phyloP scores from a whole-genome alignment of 257 asterid species.

The Gentiana macrophylla region DNA sequence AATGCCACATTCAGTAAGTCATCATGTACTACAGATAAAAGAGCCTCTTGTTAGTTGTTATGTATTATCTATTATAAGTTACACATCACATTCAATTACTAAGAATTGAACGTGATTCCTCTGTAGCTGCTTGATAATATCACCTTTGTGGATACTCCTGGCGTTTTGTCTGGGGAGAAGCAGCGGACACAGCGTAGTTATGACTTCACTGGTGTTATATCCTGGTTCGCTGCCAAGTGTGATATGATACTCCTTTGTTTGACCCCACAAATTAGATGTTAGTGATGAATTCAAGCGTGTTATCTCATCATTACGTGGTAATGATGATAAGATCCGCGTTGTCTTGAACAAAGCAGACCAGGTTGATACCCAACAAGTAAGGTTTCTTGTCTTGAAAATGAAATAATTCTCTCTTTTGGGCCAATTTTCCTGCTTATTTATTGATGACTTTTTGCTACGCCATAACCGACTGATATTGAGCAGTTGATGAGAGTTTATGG shows the following conservation, averaged over 20 bases:
- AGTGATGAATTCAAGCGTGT: slow-evolving; percentile 94
- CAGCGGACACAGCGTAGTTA: slow-evolving; percentile 89
- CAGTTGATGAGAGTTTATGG: slow-evolving; percentile 98
- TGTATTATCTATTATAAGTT: background rate
- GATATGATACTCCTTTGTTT: slow-evolving; percentile 83
- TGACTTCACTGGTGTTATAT: slow-evolving; percentile 93
- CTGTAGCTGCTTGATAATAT: slow-evolving; percentile 71
- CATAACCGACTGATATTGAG: slow-evolving; percentile 4
- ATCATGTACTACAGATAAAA: background rate
- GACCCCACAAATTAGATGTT: slow-evolving; percentile 94
- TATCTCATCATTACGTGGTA: slow-evolving; percentile 79
- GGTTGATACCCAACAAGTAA: slow-evolving; percentile 91
- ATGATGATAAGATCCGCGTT: slow-evolving; percentile 93
- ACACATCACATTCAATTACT: background rate
- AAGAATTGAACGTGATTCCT: slow-evolving; percentile 10
- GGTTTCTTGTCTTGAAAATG: background rate
- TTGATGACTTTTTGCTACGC: background rate
- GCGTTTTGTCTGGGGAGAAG: slow-evolving; percentile 95
- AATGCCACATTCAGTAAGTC: slow-evolving; percentile 92
- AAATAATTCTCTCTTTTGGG: background rate
- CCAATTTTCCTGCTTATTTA: background rate
- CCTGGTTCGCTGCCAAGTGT: slow-evolving; percentile 98
- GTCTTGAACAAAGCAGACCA: slow-evolving; percentile 94
- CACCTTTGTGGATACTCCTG: slow-evolving; percentile 96
- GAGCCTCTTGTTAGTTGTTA: background rate